Conservation (phyloP, 306 rosid species). For the Astragalus glycyphyllos region DNA sequence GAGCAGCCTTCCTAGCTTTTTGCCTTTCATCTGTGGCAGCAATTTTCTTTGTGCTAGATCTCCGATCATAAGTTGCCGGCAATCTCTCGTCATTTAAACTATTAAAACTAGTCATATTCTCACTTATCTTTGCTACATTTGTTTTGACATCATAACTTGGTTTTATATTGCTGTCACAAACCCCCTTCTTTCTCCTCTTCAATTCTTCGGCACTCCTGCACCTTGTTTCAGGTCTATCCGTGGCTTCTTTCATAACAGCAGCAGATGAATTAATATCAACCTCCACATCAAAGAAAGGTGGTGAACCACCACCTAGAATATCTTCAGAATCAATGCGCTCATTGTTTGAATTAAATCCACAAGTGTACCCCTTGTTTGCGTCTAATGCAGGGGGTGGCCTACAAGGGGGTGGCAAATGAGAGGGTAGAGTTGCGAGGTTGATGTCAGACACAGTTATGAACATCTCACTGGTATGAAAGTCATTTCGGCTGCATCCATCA, state of each 20-base stretch:
- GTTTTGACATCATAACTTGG: slow-evolving; percentile 49
- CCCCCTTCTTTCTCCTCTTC: slow-evolving; percentile 67
- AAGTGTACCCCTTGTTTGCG: slow-evolving; percentile 48
- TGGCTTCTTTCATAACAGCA: slow-evolving; percentile 71
- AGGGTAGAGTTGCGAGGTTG: slow-evolving; percentile 82
- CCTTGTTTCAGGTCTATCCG: slow-evolving; percentile 66
- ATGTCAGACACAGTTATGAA: slow-evolving; percentile 77
- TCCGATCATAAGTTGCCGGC: slow-evolving; percentile 49
- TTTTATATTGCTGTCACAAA: slow-evolving; percentile 49
- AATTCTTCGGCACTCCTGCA: slow-evolving; percentile 63
- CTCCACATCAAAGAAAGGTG: slow-evolving; percentile 83
- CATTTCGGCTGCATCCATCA: slow-evolving; percentile 46
- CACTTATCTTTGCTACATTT: slow-evolving; percentile 49
- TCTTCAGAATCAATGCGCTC: slow-evolving; percentile 55
- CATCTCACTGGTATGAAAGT: slow-evolving; percentile 50
- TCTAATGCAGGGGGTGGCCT: slow-evolving; percentile 80
- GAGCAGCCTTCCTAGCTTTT: slow-evolving; percentile 53
- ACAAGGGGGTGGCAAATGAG: slow-evolving; percentile 88
- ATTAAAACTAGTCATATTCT: slow-evolving; percentile 44
- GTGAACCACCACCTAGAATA: slow-evolving; percentile 58
- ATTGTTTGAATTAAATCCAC: slow-evolving; percentile 49
- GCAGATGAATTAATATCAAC: slow-evolving; percentile 87
- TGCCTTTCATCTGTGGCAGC: slow-evolving; percentile 59
- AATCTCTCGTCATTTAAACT: slow-evolving; percentile 51
- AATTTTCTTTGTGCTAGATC: slow-evolving; percentile 43